Evolutionary conservation across 2,329 filamentous ascomycete genomes (phyloP), one percentile per base, ranked within the genome.

Genomic region (Leptosphaerulina australis): DNA sequence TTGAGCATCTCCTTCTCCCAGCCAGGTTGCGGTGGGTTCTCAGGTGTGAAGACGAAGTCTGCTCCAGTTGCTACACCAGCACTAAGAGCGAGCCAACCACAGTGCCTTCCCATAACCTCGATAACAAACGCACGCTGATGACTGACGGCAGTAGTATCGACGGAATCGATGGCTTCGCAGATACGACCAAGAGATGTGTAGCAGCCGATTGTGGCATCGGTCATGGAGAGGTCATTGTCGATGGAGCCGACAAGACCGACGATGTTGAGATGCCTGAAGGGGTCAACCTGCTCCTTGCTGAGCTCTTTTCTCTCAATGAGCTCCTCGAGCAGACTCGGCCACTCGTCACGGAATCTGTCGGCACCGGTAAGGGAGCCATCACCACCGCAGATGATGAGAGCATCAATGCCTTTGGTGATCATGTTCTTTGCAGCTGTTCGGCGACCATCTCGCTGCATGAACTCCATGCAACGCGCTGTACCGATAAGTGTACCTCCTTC

Each of bases 81-180:
- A 88, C 97, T 97, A 55, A 99, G 82, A 30, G 94, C 94, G 55
- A 99, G 81, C 94, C 94, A 99, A 56, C 94, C 94, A 72, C 94
- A 99, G 76, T 99, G 93, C 52, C 94, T 84, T 39, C 94, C 94
- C 94, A 99, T 99, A 66, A 99, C 94, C 36, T 70, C 94, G 56
- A 99, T 89, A 49, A 99, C 92, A 74, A 99, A 99, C 29, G 94
- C 94, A 64, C 94, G 83, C 59, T 96, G 95, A 75, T 99, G 94
- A 21, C 92, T 97, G 28, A 87, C 88, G 43, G 93, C 93, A 0
- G 94, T 97, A 15, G 93, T 92, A 75, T 99, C 93, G 63, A 99
- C 96, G 69, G 91, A 93, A 77, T 99, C 94, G 50, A 99, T 90
- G 69, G 93, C 90, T 71, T 97, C 89, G 76, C 93, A 97, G 63